Percentiles rank a stretch among this genome's conserved stretches.
phyloP scores from a whole-genome alignment of 108 stramenopile genomes.

The Nitzschia sp. region DNA sequence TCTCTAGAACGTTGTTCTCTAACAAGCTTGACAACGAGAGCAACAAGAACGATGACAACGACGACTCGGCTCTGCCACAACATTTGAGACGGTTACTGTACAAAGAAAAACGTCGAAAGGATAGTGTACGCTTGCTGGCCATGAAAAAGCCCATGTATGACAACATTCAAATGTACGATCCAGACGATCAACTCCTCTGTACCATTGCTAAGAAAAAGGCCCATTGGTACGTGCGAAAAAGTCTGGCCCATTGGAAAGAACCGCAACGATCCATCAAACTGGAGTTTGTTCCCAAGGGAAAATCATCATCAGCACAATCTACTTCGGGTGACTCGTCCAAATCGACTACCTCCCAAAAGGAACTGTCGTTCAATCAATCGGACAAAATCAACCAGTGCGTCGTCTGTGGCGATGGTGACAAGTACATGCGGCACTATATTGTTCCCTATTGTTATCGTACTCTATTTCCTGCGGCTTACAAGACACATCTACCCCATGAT shows the following conservation, averaged over 20 bases:
- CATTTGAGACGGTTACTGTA: conserved; percentile 62
- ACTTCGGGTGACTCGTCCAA: conserved; percentile 6
- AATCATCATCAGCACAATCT: not conserved
- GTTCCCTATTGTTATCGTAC: conserved; percentile 74
- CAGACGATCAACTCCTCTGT: conserved; percentile 50
- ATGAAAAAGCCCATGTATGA: conserved; percentile 86
- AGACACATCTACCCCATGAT: conserved; percentile 82
- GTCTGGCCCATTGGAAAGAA: conserved; percentile 60
- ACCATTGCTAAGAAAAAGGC: conserved; percentile 81
- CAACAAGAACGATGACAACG: no score
- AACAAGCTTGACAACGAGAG: not conserved
- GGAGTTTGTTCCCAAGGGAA: conserved; percentile 42
- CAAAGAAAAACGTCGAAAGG: conserved; percentile 64
- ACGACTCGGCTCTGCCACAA: no score
- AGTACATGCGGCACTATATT: conserved; percentile 77
- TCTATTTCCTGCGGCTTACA: conserved; percentile 66
- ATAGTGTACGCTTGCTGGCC: conserved; percentile 60
- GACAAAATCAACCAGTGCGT: conserved; percentile 73
- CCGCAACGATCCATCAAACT: conserved; percentile 41
- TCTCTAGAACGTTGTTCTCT: not conserved
- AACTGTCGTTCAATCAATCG: conserved; percentile 42
- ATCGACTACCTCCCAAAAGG: not conserved
- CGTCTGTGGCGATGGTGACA: conserved; percentile 53
- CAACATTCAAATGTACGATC: conserved; percentile 75
- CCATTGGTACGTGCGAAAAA: conserved; percentile 73